Evolutionary conservation across 371 early-diverging fungal species (phyloP), one percentile per base, ranked within the genome.

Genomic region (Circinella minor): DNA sequence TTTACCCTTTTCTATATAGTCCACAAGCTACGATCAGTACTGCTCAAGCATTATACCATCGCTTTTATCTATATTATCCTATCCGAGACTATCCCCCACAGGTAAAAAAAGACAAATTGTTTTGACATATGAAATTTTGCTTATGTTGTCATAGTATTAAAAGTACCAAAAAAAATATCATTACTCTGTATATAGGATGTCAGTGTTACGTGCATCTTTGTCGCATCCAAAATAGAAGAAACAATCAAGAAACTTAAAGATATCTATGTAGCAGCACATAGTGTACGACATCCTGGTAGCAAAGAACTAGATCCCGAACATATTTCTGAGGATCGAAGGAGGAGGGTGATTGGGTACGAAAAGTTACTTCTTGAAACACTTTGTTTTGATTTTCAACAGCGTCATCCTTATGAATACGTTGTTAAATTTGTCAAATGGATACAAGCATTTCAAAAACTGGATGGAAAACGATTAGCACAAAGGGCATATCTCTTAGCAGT

Each of bases 141-240:
- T 2, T 27, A 27, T 27, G 27, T 27, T 27, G 27, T 27, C 27
- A 27, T 27, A 27, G 27, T 27, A 27, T 27, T 27, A 27, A 27
- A 27, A 27, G 27, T 1, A 27, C 27, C 27, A 27, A 27, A 27
- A 27, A 27, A 27, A 27, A 27, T 27, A 27, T 27, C 27, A 27
- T 2, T 47, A 47, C 47, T 15, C 9, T 11, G n/a, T 62, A 67
- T 20, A 65, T 75, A 85, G 88, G 89, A 85, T 72, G 81, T 86
- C 47, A 84, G 78, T 54, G 77, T 89, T 39, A 87, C 92, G 14
- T 91, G 91, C 63, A 69, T 93, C 14, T 91, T 91, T 74, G 93
- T 92, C 1, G 91, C 92, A 4, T 89, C 87, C 36, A 93, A 93
- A 66, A 89, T 92, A 65, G 92, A 93, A 65, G 94, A 93, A 62